phyloP scores from a whole-genome alignment of 2,329 filamentous ascomycete species.

The Clonostachys rosea region DNA sequence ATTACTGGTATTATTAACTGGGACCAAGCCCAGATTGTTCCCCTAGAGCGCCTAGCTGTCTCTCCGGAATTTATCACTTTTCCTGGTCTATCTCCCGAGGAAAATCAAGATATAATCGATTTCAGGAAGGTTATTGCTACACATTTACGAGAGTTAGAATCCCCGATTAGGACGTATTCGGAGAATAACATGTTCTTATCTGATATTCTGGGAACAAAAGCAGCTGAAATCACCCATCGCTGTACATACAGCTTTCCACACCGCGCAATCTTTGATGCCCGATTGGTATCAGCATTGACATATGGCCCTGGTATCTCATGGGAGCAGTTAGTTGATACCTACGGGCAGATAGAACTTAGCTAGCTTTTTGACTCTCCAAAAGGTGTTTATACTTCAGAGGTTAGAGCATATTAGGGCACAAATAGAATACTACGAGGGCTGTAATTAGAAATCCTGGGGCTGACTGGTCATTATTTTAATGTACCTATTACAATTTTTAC shows the following conservation, averaged over 20 bases:
- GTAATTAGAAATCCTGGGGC: no score
- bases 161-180: neutral
- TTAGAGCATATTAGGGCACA: no score
- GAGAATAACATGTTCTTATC: neutral
- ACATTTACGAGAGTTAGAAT: neutral
- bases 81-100: neutral
- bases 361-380: no score
- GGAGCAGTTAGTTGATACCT: neutral
- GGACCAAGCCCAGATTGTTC: neutral
- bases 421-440: no score
- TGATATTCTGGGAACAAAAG: neutral
- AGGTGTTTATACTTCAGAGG: no score
- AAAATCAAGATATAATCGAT: neutral
- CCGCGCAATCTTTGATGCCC: neutral
- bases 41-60: neutral
- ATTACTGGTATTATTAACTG: neutral
- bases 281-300: neutral
- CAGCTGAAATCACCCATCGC: neutral
- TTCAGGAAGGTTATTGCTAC: neutral
- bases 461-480: no score
- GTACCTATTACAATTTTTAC: no score
- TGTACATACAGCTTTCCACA: neutral
- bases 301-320: neutral
- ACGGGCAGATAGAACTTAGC: neutral
- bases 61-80: neutral